phyloP scores from a whole-genome alignment of 768 basidiomycete species.

The Leccinellum luteum region DNA sequence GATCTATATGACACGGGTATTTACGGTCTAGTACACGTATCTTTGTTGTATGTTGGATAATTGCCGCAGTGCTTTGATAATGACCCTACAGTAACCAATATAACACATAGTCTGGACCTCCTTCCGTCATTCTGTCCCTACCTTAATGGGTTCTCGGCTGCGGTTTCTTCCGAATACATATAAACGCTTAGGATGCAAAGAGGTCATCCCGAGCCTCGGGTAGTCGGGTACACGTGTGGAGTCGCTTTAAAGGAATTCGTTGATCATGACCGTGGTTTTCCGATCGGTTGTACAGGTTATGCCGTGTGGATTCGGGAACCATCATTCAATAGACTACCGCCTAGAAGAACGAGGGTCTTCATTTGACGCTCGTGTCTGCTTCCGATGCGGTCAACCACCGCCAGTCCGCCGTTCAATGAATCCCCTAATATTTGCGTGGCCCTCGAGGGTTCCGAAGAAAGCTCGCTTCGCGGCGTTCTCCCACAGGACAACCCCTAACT shows the following conservation, averaged over 20 bases:
- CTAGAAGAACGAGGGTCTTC: slow-evolving; percentile 2
- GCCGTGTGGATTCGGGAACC: neutral
- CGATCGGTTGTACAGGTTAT: neutral
- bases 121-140: neutral
- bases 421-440: slow-evolving; percentile 72
- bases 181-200: slow-evolving; percentile 1
- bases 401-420: slow-evolving; percentile 74
- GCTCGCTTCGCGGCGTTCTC: slow-evolving; percentile 70
- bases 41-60: slow-evolving; percentile 14
- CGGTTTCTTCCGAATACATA: slow-evolving; percentile 2
- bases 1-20: slow-evolving; percentile 17
- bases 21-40: slow-evolving; percentile 14
- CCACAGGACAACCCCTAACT: slow-evolving; percentile 82
- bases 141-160: slow-evolving; percentile 1
- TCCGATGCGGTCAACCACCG: slow-evolving; percentile 23
- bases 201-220: slow-evolving; percentile 17
- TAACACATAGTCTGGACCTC: neutral
- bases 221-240: neutral
- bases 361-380: neutral
- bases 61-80: slow-evolving; percentile 13
- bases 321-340: slow-evolving; percentile 6
- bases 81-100: slow-evolving; percentile 10
- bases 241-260: slow-evolving; percentile 1
- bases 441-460: slow-evolving; percentile 81
- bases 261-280: slow-evolving; percentile 14